Conservation (phyloP, 176 grass and related monocot species). For the Chloris gayana region DNA sequence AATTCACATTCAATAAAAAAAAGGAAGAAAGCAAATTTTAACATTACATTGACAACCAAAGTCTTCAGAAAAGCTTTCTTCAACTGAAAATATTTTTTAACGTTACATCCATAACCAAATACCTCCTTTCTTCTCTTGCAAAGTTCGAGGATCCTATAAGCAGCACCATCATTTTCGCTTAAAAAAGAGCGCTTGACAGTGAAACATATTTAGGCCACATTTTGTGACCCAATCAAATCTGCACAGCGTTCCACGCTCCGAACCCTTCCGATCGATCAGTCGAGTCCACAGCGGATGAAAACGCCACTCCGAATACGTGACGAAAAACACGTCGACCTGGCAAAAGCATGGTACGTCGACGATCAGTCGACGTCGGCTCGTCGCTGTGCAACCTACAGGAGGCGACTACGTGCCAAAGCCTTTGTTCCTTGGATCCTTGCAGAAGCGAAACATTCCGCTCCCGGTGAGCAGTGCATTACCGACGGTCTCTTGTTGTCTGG, state of each 20-base stretch:
- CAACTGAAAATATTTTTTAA: too few relatives aligned
- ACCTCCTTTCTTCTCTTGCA: too few relatives aligned
- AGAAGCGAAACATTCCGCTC: constrained; percentile 6
- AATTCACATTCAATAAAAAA: not conserved
- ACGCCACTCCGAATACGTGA: not conserved
- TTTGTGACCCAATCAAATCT: not conserved
- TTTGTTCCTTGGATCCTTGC: constrained; percentile 9
- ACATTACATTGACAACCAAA: too few relatives aligned
- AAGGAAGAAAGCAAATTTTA: too few relatives aligned
- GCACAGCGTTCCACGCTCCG: too few relatives aligned
- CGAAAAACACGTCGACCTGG: not conserved
- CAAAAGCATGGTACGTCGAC: not conserved
- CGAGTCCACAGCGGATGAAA: not conserved
- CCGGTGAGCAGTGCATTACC: not conserved
- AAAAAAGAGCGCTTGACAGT: too few relatives aligned
- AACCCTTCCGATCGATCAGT: not conserved
- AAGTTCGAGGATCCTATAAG: too few relatives aligned
- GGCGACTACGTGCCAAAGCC: constrained; percentile 18
- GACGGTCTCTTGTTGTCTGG: not conserved
- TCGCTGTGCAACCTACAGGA: constrained; percentile 19
- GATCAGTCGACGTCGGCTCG: too few relatives aligned
- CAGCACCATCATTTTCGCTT: too few relatives aligned
- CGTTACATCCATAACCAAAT: not conserved
- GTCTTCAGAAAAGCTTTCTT: too few relatives aligned
- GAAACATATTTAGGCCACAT: too few relatives aligned